phyloP scores from a whole-genome alignment of 192 early-diverging fungal genomes.

The Rhizophagus sp. region DNA sequence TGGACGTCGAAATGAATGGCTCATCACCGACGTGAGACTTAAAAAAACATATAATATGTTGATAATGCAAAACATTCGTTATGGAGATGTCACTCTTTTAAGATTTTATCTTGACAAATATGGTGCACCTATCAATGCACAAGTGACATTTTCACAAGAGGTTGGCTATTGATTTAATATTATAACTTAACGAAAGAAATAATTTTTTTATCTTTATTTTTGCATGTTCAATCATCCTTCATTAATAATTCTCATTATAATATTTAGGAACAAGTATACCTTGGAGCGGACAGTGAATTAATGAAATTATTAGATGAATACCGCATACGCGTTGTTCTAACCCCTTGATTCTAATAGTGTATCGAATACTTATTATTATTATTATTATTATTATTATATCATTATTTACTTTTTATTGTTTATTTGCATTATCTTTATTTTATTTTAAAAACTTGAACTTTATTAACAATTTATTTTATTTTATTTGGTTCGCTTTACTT shows the following conservation, averaged over 20 bases:
- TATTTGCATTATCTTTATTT: no score
- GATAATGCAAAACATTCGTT: constrained; percentile 48
- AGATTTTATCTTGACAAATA: constrained; percentile 45
- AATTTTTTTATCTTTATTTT: background rate
- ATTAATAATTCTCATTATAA: background rate
- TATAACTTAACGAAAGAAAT: background rate
- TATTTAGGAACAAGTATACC: constrained; percentile 25
- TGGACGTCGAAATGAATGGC: constrained; percentile 41
- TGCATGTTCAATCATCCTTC: background rate
- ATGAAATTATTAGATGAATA: constrained; percentile 21
- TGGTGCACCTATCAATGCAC: constrained; percentile 34
- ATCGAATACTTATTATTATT: no score
- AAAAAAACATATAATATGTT: constrained; percentile 49
- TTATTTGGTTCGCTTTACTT: no score
- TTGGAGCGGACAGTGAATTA: constrained; percentile 11
- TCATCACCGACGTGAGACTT: constrained; percentile 37
- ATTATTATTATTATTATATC: no score
- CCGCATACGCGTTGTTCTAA: constrained; percentile 21
- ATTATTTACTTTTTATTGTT: no score
- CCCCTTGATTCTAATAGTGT: background rate
- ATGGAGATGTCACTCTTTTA: constrained; percentile 42
- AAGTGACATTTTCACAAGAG: constrained; percentile 24
- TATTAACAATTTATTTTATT: no score
- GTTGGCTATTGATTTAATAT: background rate
- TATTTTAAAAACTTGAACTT: no score